phyloP scores from a whole-genome alignment of 2,329 filamentous ascomycete species.

The Rhynchosporium agropyri region DNA sequence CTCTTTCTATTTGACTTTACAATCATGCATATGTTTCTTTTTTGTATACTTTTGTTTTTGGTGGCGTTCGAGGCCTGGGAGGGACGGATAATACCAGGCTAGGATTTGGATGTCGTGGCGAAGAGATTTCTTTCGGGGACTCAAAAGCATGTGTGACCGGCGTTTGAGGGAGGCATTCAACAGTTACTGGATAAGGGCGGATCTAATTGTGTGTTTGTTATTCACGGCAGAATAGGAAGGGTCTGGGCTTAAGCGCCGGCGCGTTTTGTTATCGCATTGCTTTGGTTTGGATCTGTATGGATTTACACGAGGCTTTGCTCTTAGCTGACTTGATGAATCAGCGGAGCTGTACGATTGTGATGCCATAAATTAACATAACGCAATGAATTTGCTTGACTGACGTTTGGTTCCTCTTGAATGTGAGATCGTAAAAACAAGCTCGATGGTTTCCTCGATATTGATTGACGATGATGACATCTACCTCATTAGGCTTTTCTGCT shows the following conservation, averaged over 20 bases:
- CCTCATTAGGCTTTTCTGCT: no score
- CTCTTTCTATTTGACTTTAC: constrained; percentile 18
- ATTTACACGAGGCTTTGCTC: background rate
- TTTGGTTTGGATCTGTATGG: constrained; percentile 1
- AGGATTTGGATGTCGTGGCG: constrained; percentile 1
- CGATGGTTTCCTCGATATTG: no score
- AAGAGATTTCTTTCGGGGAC: constrained; percentile 15
- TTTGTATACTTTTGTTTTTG: constrained; percentile 23
- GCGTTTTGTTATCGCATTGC: constrained; percentile 4
- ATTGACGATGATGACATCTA: no score
- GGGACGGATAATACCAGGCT: constrained; percentile 10
- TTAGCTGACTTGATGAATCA: background rate
- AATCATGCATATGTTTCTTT: constrained; percentile 22
- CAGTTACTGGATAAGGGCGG: constrained; percentile 1
- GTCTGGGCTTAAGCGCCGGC: constrained; percentile 12
- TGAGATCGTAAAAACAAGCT: background rate
- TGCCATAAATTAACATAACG: background rate
- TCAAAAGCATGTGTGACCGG: constrained; percentile 24
- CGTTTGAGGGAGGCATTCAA: constrained; percentile 1
- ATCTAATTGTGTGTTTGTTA: background rate
- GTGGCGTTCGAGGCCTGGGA: constrained; percentile 14
- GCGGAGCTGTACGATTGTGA: constrained; percentile 13
- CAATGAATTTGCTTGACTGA: background rate
- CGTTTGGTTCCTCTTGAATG: background rate
- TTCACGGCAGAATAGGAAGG: background rate